These are phyloP conservation scores for Quillaja saponaria DNA, from an alignment of 306 rosid genomes.

Conservation along the genomic window DNA sequence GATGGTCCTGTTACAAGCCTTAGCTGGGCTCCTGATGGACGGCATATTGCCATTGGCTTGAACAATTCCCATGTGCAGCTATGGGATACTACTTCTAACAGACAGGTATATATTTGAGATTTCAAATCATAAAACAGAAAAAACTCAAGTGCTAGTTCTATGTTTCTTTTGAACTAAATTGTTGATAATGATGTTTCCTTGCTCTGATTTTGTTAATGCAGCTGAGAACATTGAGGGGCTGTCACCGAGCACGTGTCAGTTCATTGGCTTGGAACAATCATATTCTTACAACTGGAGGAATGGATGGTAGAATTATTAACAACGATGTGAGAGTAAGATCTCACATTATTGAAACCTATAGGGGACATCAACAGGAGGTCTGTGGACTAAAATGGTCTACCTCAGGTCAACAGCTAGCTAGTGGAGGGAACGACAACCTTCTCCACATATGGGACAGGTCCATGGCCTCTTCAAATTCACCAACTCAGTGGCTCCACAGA, in stretches of 20 bases:
- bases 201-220: conserved; percentile 32
- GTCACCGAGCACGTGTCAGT: conserved; percentile 64
- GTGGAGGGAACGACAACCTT: conserved; percentile 80
- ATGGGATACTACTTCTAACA: conserved; percentile 59
- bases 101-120: conserved; percentile 42
- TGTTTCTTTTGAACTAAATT: neutral
- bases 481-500: conserved; percentile 75
- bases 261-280: conserved; percentile 79
- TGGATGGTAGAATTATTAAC: conserved; percentile 67
- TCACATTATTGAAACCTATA: conserved; percentile 64
- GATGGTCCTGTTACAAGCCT: conserved; percentile 72
- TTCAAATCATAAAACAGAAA: neutral
- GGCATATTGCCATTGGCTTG: conserved; percentile 67
- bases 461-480: conserved; percentile 51
- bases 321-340: conserved; percentile 74
- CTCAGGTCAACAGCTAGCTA: conserved; percentile 71
- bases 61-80: conserved; percentile 72
- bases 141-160: neutral
- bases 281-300: conserved; percentile 73
- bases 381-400: conserved; percentile 84
- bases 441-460: conserved; percentile 76
- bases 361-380: conserved; percentile 72
- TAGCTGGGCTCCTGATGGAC: conserved; percentile 82
- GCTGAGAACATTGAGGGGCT: conserved; percentile 64
- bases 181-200: conserved; percentile 4